Conservation (phyloP, 2,329 filamentous ascomycete genomes). For the Stagonosporopsis cucurbitacearum region DNA sequence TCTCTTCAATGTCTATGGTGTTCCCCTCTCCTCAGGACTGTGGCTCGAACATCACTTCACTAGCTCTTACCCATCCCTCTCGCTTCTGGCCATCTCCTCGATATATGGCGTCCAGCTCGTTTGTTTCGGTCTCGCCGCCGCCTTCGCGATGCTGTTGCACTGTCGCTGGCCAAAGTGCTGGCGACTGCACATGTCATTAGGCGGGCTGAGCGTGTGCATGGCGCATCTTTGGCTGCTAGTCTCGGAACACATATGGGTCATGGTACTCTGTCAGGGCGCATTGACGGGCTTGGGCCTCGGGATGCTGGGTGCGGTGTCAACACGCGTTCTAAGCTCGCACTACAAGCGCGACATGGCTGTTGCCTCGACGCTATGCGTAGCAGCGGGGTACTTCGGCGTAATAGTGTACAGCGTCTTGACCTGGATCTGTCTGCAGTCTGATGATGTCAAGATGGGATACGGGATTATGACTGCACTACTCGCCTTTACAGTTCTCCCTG, state of each 20-base stretch:
- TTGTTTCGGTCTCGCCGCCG: conserved; percentile 19
- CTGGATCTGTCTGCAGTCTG: conserved; percentile 1
- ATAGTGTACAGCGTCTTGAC: conserved; percentile 20
- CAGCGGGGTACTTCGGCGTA: conserved; percentile 24
- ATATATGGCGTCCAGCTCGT: conserved; percentile 23
- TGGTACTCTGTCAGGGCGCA: conserved; percentile 20
- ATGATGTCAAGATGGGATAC: neutral
- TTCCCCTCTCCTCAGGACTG: conserved; percentile 31
- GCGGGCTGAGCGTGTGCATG: neutral
- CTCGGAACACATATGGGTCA: neutral
- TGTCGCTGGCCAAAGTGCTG: conserved; percentile 1
- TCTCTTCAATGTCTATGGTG: conserved; percentile 34
- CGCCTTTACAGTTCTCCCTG: conserved; percentile 10
- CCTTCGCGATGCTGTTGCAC: conserved; percentile 11
- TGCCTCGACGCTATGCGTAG: conserved; percentile 43
- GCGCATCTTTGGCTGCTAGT: neutral
- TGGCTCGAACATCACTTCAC: conserved; percentile 36
- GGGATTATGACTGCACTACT: conserved; percentile 8
- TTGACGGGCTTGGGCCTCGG: conserved; percentile 27
- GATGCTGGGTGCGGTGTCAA: conserved; percentile 17
- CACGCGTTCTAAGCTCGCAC: conserved; percentile 27
- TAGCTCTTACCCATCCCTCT: neutral
- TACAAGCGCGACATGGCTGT: conserved; percentile 37
- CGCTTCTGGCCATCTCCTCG: conserved; percentile 16
- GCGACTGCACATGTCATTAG: conserved; percentile 6